Conservation (phyloP, 192 early-diverging fungal species). For the Gonapodya sp. region DNA sequence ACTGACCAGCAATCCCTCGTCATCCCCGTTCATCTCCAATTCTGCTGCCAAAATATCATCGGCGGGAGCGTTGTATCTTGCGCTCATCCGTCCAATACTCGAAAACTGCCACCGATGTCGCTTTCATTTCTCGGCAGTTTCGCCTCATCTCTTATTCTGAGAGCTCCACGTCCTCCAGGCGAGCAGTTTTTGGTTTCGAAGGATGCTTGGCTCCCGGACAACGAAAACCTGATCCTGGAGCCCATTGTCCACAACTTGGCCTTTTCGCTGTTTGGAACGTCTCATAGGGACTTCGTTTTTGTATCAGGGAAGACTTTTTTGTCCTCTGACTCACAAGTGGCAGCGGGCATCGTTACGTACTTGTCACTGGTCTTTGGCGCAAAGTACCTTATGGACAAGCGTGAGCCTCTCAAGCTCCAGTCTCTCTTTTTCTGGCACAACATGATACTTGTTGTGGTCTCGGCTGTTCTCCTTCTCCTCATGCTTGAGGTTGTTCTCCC, state of each 20-base stretch:
- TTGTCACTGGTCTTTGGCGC: slow-evolving; percentile 72
- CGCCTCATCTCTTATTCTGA: neutral
- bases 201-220: neutral
- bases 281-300: slow-evolving; percentile 40
- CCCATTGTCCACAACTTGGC: slow-evolving; percentile 4
- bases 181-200: neutral
- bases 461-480: slow-evolving; percentile 55
- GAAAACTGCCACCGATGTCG: neutral
- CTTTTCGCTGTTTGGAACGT: slow-evolving; percentile 24
- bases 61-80: neutral
- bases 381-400: slow-evolving; percentile 55
- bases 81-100: too few species aligned
- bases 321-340: slow-evolving; percentile 37
- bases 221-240: slow-evolving; percentile 3
- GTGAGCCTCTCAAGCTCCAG: slow-evolving; percentile 59
- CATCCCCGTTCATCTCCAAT: neutral
- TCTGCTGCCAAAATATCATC: neutral
- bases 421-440: slow-evolving; percentile 72
- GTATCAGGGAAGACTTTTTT: slow-evolving; percentile 27
- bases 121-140: neutral
- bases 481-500: slow-evolving; percentile 70
- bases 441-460: slow-evolving; percentile 58
- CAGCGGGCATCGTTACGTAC: slow-evolving; percentile 40
- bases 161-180: neutral
- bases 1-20: too few species aligned